A percentile compares a stretch with the other conserved stretches of the same genome.
Evolutionary conservation across 345 rosid species (phyloP).

Genomic region (Angophora floribunda): DNA sequence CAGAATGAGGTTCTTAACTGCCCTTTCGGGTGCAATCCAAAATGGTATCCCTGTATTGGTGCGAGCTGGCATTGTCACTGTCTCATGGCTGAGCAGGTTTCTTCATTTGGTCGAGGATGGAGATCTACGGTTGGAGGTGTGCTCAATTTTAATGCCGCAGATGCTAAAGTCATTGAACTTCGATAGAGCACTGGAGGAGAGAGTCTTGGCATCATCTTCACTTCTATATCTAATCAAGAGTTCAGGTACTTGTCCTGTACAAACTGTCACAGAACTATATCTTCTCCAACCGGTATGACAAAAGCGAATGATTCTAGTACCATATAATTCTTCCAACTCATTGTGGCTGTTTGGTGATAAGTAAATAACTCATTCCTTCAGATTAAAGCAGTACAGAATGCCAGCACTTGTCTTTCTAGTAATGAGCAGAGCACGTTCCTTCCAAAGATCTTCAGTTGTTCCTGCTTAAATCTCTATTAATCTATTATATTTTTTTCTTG

Average conservation of each 20-base stretch:
- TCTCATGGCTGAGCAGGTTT: constrained; percentile 37
- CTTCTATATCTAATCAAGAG: constrained; percentile 8
- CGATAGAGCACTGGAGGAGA: constrained; percentile 9
- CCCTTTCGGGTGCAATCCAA: constrained; percentile 38
- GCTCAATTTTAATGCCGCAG: constrained; percentile 9
- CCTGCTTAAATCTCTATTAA: no score
- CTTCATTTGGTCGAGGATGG: constrained; percentile 4
- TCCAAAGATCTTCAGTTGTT: background rate
- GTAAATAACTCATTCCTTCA: background rate
- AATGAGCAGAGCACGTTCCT: background rate
- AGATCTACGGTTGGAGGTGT: constrained; percentile 2
- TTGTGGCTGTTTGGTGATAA: background rate
- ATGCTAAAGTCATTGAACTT: constrained; percentile 10
- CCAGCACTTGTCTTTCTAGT: background rate
- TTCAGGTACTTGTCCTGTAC: constrained; percentile 15
- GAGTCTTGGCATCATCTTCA: constrained; percentile 13
- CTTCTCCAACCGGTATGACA: background rate
- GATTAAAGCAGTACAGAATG: background rate
- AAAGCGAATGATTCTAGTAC: background rate
- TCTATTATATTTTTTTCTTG: background rate
- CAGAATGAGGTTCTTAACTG: constrained; percentile 18
- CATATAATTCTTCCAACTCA: background rate
- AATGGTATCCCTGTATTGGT: constrained; percentile 35
- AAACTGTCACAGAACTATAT: background rate
- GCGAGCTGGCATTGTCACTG: constrained; percentile 37